Conservation (phyloP, 1,284 basidiomycete genomes). For the Ustilago lituana region DNA sequence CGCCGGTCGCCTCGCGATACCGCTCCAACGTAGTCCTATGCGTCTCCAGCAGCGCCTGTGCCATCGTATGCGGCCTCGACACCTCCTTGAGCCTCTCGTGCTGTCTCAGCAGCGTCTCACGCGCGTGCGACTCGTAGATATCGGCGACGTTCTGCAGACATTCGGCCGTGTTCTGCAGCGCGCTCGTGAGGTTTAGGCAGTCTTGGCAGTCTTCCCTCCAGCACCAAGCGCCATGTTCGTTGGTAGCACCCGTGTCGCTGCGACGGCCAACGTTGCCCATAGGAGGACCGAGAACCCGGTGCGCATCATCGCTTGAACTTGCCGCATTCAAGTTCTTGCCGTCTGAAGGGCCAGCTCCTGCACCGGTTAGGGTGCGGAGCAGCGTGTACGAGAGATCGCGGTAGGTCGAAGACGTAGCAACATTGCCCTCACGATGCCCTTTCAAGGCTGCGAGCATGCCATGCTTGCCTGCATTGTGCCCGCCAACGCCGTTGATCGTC, state of each 20-base stretch:
- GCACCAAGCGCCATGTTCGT: slow-evolving; percentile 82
- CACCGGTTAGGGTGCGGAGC: slow-evolving; percentile 52
- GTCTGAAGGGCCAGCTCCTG: slow-evolving; percentile 26
- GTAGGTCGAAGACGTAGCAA: slow-evolving; percentile 33
- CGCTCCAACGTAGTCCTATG: slow-evolving; percentile 70
- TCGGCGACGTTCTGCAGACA: slow-evolving; percentile 79
- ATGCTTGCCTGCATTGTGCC: slow-evolving; percentile 33
- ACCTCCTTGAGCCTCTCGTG: slow-evolving; percentile 80
- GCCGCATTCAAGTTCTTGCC: slow-evolving; percentile 60
- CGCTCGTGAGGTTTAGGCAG: slow-evolving; percentile 79
- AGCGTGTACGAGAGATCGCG: slow-evolving; percentile 52
- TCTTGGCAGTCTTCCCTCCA: slow-evolving; percentile 82
- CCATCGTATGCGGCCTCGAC: slow-evolving; percentile 77
- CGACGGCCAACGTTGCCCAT: slow-evolving; percentile 70
- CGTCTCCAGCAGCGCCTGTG: slow-evolving; percentile 77
- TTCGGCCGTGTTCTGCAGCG: slow-evolving; percentile 80
- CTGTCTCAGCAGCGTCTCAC: slow-evolving; percentile 75
- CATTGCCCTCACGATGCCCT: slow-evolving; percentile 27
- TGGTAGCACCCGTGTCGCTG: slow-evolving; percentile 70
- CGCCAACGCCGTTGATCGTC: slow-evolving; percentile 45
- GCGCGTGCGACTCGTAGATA: slow-evolving; percentile 80
- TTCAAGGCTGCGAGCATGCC: slow-evolving; percentile 45
- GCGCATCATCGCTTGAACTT: slow-evolving; percentile 76
- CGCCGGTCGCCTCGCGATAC: slow-evolving; percentile 68
- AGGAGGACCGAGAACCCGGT: slow-evolving; percentile 67